phyloP scores from a whole-genome alignment of 192 early-diverging fungal genomes.

The Pilaira anomala region DNA sequence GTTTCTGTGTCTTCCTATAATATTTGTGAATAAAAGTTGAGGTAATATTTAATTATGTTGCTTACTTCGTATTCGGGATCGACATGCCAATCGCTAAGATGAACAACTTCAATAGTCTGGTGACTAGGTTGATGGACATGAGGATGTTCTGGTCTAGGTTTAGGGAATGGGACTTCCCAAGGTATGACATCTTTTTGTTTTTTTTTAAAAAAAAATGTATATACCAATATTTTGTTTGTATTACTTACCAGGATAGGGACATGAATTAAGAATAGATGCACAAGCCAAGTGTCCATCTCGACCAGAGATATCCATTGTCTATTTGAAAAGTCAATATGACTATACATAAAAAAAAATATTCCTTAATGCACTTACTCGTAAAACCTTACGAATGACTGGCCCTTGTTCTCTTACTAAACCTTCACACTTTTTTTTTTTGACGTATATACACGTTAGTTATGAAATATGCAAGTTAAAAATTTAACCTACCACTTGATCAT shows the following conservation, averaged over 20 bases:
- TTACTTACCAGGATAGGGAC: slow-evolving; percentile 38
- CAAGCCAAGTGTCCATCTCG: slow-evolving; percentile 48
- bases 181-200: slow-evolving; percentile 18
- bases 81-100: slow-evolving; percentile 55
- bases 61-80: slow-evolving; percentile 44
- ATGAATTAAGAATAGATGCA: slow-evolving; percentile 39
- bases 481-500: slow-evolving; percentile 12
- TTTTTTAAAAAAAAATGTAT: too few relatives aligned
- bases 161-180: slow-evolving; percentile 43
- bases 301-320: slow-evolving; percentile 34
- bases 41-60: background rate
- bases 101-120: slow-evolving; percentile 39
- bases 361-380: slow-evolving; percentile 28
- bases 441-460: background rate
- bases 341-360: background rate
- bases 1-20: slow-evolving; percentile 39
- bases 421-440: slow-evolving; percentile 35
- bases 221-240: background rate
- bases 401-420: slow-evolving; percentile 49
- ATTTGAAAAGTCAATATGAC: background rate
- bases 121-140: slow-evolving; percentile 19
- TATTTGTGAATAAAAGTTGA: too few relatives aligned
- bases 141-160: slow-evolving; percentile 38
- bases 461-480: background rate
- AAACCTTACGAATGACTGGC: slow-evolving; percentile 40